Evolutionary conservation across 179 eudicot genomes (phyloP), one percentile per base, ranked within the genome.

Genomic region (Beta lomatogona): DNA sequence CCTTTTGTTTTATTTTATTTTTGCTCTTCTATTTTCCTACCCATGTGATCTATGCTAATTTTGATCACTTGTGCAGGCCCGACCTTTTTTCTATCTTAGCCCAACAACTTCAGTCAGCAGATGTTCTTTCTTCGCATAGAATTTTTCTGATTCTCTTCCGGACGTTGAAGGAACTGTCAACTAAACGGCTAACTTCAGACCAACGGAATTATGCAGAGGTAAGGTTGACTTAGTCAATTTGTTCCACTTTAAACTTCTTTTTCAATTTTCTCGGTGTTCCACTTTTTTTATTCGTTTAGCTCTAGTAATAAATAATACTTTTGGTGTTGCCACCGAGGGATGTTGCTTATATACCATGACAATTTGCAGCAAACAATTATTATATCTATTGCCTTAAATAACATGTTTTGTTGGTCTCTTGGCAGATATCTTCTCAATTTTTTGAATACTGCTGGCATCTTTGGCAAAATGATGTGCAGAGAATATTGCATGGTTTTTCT

Each of bases 401-500:
- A 45, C 53, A 5, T 36, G 15, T 71, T 53, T 52, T 79, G 61
- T 73, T 84, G 82, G 57, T 83, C 80, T 77, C 58, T 83, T 85
- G 86, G 89, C 98, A 96, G 99, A 96, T 96, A 91, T 89, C 97
- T 57, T 88, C 98, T 77, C 97, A 94, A 73, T 93, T 96, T 87
- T 96, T 96, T 80, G 96, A 96, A 81, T 96, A 92, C 85, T 83
- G 96, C 89, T 96, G 99, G 99, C 92, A 89, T 86, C 96, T 96
- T 69, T 93, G 99, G 97, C 98, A 94, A 90, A 91, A 88, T 86
- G 98, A 96, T 80, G 83, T 92, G 83, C 93, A 91, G 82, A 86
- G 88, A 44, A 87, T 96, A 80, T 85, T 94, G 83, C 93, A 88
- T 54, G 90, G 98, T 63, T 92, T 94, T 82, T 85, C 96, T 72